phyloP scores from a whole-genome alignment of 768 basidiomycete genomes.

The Tylopilus rubrobrunneus region DNA sequence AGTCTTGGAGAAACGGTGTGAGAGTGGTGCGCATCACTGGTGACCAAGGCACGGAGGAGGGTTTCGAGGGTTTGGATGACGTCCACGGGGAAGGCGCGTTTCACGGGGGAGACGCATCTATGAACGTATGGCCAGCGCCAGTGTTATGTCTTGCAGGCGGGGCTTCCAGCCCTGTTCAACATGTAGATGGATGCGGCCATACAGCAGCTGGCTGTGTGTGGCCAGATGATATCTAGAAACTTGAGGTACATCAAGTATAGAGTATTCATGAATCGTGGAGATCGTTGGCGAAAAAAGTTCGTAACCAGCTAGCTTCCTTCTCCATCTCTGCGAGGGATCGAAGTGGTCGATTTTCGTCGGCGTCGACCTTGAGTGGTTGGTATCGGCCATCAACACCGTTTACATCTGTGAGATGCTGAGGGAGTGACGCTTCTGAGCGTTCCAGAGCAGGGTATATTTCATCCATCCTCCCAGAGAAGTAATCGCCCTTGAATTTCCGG shows the following conservation, averaged over 20 bases:
- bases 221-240: constrained; percentile 30
- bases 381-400: constrained; percentile 21
- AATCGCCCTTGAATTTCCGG: constrained; percentile 65
- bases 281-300: constrained; percentile 42
- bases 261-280: background rate
- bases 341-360: constrained; percentile 63
- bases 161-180: constrained; percentile 19
- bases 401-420: constrained; percentile 32
- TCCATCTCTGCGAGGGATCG: constrained; percentile 75
- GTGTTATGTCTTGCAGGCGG: constrained; percentile 40
- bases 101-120: constrained; percentile 8
- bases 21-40: constrained; percentile 40
- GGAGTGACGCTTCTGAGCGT: constrained; percentile 50
- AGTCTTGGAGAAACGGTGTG: constrained; percentile 46
- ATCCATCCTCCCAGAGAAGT: constrained; percentile 60
- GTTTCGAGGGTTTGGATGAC: constrained; percentile 33
- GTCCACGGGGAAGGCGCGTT: constrained; percentile 30
- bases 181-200: constrained; percentile 39
- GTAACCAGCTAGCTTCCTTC: constrained; percentile 69
- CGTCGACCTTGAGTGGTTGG: constrained; percentile 54
- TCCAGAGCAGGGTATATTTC: constrained; percentile 81
- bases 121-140: constrained; percentile 22
- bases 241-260: constrained; percentile 4
- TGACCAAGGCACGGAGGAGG: constrained; percentile 27
- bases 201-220: constrained; percentile 30